A percentile compares a stretch with the other conserved stretches of the same genome.
phyloP scores from a whole-genome alignment of 495 filamentous ascomycete species.

The Penicillium cinerascens region DNA sequence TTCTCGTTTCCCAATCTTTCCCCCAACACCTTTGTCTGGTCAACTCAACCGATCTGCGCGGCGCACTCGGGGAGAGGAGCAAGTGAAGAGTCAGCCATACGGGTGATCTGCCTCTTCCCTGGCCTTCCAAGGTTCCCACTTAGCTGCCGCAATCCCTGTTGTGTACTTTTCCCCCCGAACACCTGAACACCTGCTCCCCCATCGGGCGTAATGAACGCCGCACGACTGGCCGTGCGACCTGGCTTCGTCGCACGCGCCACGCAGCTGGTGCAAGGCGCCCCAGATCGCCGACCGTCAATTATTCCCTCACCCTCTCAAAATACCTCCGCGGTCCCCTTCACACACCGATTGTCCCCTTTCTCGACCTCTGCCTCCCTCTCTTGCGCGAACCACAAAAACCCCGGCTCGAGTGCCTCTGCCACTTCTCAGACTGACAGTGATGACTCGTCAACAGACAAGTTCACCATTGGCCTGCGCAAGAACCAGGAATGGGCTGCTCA shows the following conservation, averaged over 20 bases:
- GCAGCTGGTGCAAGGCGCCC: not conserved
- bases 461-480: slow-evolving; percentile 28
- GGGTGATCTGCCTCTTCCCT: not conserved
- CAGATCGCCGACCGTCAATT: not conserved
- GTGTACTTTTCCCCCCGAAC: slow-evolving; percentile 9
- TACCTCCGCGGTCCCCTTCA: not conserved
- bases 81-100: not conserved
- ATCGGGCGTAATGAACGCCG: slow-evolving; percentile 22
- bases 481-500: slow-evolving; percentile 73
- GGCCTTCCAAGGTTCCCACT: not conserved
- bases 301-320: not conserved
- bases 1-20: slow-evolving; percentile 7
- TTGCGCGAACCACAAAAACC: slow-evolving; percentile 12
- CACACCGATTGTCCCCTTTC: slow-evolving; percentile 10
- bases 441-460: slow-evolving; percentile 27
- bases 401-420: slow-evolving; percentile 7
- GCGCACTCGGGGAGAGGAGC: slow-evolving; percentile 2
- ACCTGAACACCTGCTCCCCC: slow-evolving; percentile 12
- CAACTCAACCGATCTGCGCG: slow-evolving; percentile 3
- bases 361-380: slow-evolving; percentile 21
- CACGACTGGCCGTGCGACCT: slow-evolving; percentile 8
- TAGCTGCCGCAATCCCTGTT: not conserved
- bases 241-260: not conserved
- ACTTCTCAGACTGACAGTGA: slow-evolving; percentile 17
- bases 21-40: slow-evolving; percentile 8